Base-by-base conservation (phyloP, 1,284 basidiomycete species). In the Crepidotus sp. region DNA sequence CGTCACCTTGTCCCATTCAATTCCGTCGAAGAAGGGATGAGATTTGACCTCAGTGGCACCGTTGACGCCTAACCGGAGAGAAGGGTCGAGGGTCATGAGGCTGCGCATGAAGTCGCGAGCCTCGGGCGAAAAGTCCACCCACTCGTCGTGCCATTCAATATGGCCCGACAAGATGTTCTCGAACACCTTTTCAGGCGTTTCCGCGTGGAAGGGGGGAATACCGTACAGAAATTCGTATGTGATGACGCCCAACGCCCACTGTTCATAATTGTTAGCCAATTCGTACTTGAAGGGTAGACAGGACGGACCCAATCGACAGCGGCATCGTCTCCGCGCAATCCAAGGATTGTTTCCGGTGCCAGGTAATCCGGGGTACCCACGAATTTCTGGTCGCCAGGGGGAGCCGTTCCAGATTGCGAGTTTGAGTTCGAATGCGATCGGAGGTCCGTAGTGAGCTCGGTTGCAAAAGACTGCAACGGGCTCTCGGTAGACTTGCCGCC, bases 191-290 rank as follows among this genome's bases (percentile, higher is more conserved):
- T 97, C 92, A 0, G 95, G 94, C 7, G 88, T 88, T 49, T 96
- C 91, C 36, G 90, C 95, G 57, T 98, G 93, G 77, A 98, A 99
- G 0, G 96, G 96, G 24, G 96, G 96, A 30, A 93, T 79, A 3
- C 96, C 94, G 56, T 95, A 98, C 26, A 98, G 66, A 65, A 99
- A 98, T 69, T 99, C 95, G 66, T 98, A 98, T 21, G 93, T 86
- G 57, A 99, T 96, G 35, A 98, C 93, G 50, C 96, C 96, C 26
- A 98, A 75, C 11, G 96, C 96, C 96, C 96, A 99, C 83, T 84
- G 53, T 52, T 4, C 7, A 22, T 45, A 47, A 51, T 48, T 39
- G 54, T 45, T 22, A 46, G 33, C 29, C 17, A 24, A 37, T 24
- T 36, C 14, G n/a, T 24, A 14, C 27, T 17, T 38, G 40, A 46